A percentile compares a stretch with the other conserved stretches of the same genome.
Evolutionary conservation across 2,329 filamentous ascomycete species (phyloP).

Genomic region (Paecilomyces niveus): DNA sequence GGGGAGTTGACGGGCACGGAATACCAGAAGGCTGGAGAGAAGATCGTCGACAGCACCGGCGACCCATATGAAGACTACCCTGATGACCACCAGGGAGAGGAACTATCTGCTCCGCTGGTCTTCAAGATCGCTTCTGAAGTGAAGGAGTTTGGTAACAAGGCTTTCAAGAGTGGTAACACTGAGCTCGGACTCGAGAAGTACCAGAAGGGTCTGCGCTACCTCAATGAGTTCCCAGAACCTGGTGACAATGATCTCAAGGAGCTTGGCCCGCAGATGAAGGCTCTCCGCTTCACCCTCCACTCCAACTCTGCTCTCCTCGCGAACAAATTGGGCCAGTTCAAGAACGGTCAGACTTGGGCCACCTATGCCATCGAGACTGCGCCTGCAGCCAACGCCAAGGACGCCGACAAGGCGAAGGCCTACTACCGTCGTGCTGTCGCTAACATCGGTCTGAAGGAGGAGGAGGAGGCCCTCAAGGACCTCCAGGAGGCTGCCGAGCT

Average conservation of each 20-base stretch:
- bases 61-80: slow-evolving; percentile 95
- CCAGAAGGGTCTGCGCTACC: slow-evolving; percentile 82
- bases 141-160: slow-evolving; percentile 87
- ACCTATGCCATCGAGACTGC: slow-evolving; percentile 62
- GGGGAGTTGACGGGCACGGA: slow-evolving; percentile 73
- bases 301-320: slow-evolving; percentile 82
- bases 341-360: slow-evolving; percentile 64
- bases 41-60: slow-evolving; percentile 69
- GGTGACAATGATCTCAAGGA: slow-evolving; percentile 63
- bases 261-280: slow-evolving; percentile 58
- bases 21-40: slow-evolving; percentile 59
- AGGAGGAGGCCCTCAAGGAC: slow-evolving; percentile 70
- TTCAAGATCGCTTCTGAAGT: slow-evolving; percentile 74
- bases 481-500: slow-evolving; percentile 69
- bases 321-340: slow-evolving; percentile 68
- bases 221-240: slow-evolving; percentile 72
- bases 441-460: slow-evolving; percentile 69
- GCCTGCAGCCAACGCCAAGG: slow-evolving; percentile 55
- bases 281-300: slow-evolving; percentile 77
- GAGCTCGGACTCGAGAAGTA: slow-evolving; percentile 78
- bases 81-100: slow-evolving; percentile 62
- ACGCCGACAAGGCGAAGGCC: slow-evolving; percentile 78
- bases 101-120: slow-evolving; percentile 60
- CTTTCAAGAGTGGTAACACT: slow-evolving; percentile 74
- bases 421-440: slow-evolving; percentile 76